Percentiles rank a stretch among this genome's conserved stretches.
These are phyloP conservation scores for Starmerella lactis-condensi DNA, from an alignment of 805 yeast species.

Conservation along the genomic window DNA sequence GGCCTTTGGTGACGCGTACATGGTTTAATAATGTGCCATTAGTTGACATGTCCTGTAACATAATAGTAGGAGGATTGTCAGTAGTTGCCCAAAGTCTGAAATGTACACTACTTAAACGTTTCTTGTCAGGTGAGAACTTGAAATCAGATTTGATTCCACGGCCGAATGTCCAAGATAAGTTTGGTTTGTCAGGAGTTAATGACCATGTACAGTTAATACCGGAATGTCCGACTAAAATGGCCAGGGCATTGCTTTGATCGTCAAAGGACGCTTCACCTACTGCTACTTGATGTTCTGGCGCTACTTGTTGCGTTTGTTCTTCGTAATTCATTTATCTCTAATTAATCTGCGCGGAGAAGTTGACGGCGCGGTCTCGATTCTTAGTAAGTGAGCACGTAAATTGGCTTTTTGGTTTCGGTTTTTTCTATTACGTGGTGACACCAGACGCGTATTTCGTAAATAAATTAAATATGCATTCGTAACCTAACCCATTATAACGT, in stretches of 20 bases:
- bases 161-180: slow-evolving; percentile 49
- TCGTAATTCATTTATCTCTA: slow-evolving; percentile 8
- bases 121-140: slow-evolving; percentile 37
- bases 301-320: slow-evolving; percentile 17
- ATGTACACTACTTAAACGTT: slow-evolving; percentile 55
- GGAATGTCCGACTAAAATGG: slow-evolving; percentile 13
- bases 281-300: slow-evolving; percentile 13
- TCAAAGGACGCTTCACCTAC: slow-evolving; percentile 12
- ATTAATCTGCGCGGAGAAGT: too few relatives aligned
- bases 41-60: slow-evolving; percentile 64
- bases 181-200: slow-evolving; percentile 7
- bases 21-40: slow-evolving; percentile 85
- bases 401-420: too few relatives aligned
- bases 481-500: too few relatives aligned
- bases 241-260: slow-evolving; percentile 10
- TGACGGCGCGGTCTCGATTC: too few relatives aligned
- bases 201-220: slow-evolving; percentile 15
- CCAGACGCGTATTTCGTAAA: too few relatives aligned
- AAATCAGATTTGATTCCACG: slow-evolving; percentile 51
- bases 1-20: slow-evolving; percentile 49
- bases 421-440: too few relatives aligned
- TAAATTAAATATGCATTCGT: too few relatives aligned
- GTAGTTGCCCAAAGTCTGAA: slow-evolving; percentile 50
- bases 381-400: too few relatives aligned
- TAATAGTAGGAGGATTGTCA: slow-evolving; percentile 27